Base-by-base conservation (phyloP, 1,139 yeast genomes). In the Yamadazyma siamensis region DNA sequence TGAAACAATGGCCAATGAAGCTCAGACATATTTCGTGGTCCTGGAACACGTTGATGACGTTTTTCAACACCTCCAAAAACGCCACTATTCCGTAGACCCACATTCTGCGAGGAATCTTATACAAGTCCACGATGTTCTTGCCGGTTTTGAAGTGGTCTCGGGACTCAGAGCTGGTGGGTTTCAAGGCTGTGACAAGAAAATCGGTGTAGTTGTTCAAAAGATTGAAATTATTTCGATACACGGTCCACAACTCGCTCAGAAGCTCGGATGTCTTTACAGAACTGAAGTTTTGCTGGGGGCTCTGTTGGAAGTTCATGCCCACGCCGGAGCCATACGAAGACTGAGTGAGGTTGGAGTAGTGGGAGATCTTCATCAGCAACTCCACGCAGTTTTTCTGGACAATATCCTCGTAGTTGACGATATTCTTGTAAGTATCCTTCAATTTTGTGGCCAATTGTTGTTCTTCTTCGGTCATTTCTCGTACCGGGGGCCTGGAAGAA, bases 21-120 rank as follows among this genome's bases (percentile, higher is more conserved):
- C 74, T 67, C 52, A 57, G 61, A 39, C 71, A 68, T 13, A 68
- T 67, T 38, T 68, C 74, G 45, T 68, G 75, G 34, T 68, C 74
- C 39, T 64, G 71, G 35, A 67, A 68, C 17, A 78, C 71, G 23
- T 75, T 71, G 46, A 79, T 77, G 31, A 82, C 80, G 50, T 81
- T 82, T 48, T 83, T 83, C 49, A 83, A 60, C n/a, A 83, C 87
- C 52, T 83, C 94, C 29, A 83, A 59, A 43, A 82, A 81, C 19
- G 74, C 86, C 14, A 83, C 88, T 6, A 84, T 76, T 14, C 94
- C 94, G 51, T 82, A 83, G 7, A 83, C 89, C 91, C 91, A 83
- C 68, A 83, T 69, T 44, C 91, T 63, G 43, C 89, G 65, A 23
- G 85, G 85, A 28, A 83, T 81, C 51, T 86, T 77, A 53, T 83